A percentile compares a stretch with the other conserved stretches of the same genome.
These are phyloP conservation scores for Rosa lucieae DNA, from an alignment of 306 rosid species.

Conservation along the genomic window DNA sequence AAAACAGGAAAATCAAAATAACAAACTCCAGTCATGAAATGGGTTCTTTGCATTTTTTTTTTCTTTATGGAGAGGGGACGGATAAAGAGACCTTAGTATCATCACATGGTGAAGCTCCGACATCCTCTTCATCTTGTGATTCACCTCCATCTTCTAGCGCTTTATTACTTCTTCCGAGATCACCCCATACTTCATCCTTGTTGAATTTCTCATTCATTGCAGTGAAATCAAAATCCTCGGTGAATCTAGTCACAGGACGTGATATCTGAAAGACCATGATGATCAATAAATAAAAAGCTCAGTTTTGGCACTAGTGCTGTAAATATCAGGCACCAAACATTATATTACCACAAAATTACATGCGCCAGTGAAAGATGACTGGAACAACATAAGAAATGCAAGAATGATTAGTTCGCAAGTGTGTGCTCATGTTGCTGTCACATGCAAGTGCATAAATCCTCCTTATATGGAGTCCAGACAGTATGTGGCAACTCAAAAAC, in stretches of 20 bases:
- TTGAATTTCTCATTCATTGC: constrained; percentile 98
- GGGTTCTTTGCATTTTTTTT: background rate
- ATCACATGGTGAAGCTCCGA: constrained; percentile 34
- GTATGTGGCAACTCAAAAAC: background rate
- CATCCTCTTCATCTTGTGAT: constrained; percentile 53
- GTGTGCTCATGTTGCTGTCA: background rate
- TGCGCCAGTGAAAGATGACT: background rate
- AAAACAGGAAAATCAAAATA: background rate
- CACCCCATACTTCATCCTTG: constrained; percentile 98
- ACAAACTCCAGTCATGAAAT: background rate
- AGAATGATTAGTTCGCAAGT: background rate
- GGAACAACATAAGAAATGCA: background rate
- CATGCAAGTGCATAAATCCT: background rate
- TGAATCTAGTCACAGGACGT: constrained; percentile 56
- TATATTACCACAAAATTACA: background rate
- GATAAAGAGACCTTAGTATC: constrained; percentile 40
- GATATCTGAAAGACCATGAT: constrained; percentile 47
- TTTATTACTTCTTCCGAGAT: constrained; percentile 74
- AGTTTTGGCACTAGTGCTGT: constrained; percentile 6
- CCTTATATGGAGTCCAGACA: background rate
- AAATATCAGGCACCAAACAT: background rate
- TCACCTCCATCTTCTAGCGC: constrained; percentile 42
- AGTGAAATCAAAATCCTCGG: constrained; percentile 88
- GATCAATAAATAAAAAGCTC: background rate
- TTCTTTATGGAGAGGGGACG: background rate